Base-by-base conservation (phyloP, 1,284 basidiomycete genomes). In the Puccinia hordei region DNA sequence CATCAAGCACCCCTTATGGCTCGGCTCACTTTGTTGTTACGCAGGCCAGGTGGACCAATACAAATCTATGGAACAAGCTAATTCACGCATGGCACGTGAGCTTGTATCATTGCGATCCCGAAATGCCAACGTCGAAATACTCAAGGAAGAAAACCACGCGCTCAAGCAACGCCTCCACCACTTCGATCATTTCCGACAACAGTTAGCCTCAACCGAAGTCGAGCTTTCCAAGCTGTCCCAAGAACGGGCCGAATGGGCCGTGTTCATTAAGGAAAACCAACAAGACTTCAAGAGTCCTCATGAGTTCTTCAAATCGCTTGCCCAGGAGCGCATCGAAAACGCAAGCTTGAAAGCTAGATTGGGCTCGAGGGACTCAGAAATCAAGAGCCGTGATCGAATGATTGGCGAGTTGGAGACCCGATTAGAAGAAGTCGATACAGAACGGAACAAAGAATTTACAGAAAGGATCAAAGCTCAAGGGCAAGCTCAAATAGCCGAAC, bases 101-200 rank as follows among this genome's bases (percentile, higher is more conserved):
- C 46, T 73, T 55, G 15, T 17, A 9, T 38, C 46, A 33, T 51
- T 63, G 27, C 35, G 59, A 38, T 44, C 24, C 35, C 69, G 53
- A 5, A 57, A 80, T 66, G 17, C 69, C 5, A 80, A 80, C 27
- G 35, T 66, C 22, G 79, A 80, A 59, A 13, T 80, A 17, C 69
- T 80, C 24, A 80, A 74, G 27, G 79, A 73, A 59, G 79, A 80
- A 68, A 80, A 80, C 72, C 59, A 72, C 33, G 30, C 49, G 38
- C 59, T 80, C 38, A 73, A 73, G 41, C 72, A 51, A 4, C 46
- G 53, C 3, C 59, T 74, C 35, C 44, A 22, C 33, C 30, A 63
- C 15, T 49, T 38, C 27, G 72, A 80, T 74, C 69, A 80, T 30
- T 5, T 68, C 12, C 72, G 79, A 6, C 68, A 68, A 65, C 66